phyloP scores from a whole-genome alignment of 495 filamentous ascomycete genomes.

The Chlorociboria aeruginascens region DNA sequence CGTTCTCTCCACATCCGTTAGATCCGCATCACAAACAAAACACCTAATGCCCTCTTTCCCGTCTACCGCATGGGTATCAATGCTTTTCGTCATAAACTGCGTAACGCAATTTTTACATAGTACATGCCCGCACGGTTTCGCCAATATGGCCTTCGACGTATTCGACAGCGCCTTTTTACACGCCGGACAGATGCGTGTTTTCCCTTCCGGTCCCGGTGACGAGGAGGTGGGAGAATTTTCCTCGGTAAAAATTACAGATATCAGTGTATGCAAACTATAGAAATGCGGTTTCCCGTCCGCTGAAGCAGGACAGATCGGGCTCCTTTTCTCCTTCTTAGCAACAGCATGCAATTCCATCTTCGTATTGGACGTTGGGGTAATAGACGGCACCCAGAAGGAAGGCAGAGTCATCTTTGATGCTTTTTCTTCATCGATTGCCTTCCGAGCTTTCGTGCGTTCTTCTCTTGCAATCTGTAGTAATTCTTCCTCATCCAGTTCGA shows the following conservation, averaged over 20 bases:
- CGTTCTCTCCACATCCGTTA: slow-evolving; percentile 36
- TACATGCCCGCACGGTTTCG: slow-evolving; percentile 90
- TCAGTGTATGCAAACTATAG: slow-evolving; percentile 72
- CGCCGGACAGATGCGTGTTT: slow-evolving; percentile 64
- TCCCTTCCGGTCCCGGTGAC: background rate
- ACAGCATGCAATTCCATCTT: slow-evolving; percentile 39
- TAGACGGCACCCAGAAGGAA: slow-evolving; percentile 88
- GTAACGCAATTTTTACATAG: slow-evolving; percentile 79
- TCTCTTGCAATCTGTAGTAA: slow-evolving; percentile 56
- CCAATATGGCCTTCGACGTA: slow-evolving; percentile 69
- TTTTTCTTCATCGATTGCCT: slow-evolving; percentile 64
- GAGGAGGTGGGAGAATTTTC: slow-evolving; percentile 46
- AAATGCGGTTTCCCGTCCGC: slow-evolving; percentile 54
- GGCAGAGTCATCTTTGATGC: slow-evolving; percentile 63
- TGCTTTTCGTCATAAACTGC: slow-evolving; percentile 66
- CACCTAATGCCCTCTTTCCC: slow-evolving; percentile 50
- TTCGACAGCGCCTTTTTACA: slow-evolving; percentile 82
- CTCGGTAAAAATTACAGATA: slow-evolving; percentile 70
- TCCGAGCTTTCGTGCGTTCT: slow-evolving; percentile 56
- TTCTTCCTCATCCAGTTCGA: slow-evolving; percentile 74
- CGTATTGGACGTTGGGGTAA: slow-evolving; percentile 53
- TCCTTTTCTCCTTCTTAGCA: slow-evolving; percentile 52
- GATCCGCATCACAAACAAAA: slow-evolving; percentile 78
- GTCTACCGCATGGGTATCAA: slow-evolving; percentile 53
- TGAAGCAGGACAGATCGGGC: slow-evolving; percentile 73